Evolutionary conservation across 441 rosid species (phyloP).

Genomic region (Geranium incanum): DNA sequence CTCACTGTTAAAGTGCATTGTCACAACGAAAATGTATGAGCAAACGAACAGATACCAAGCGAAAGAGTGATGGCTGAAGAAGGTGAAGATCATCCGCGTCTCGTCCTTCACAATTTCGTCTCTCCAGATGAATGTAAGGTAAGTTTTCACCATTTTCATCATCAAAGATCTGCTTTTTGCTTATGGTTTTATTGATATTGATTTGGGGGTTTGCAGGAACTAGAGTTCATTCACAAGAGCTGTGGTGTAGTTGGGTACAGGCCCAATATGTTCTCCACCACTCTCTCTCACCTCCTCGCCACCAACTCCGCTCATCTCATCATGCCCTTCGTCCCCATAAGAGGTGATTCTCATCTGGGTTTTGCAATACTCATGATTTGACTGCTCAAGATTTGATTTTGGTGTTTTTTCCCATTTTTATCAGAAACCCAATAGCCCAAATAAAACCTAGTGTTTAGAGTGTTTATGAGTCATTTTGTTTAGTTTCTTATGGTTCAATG

Average conservation of each 20-base stretch:
- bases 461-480: not conserved
- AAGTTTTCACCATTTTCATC: no score
- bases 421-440: not conserved
- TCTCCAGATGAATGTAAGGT: slow-evolving; percentile 38
- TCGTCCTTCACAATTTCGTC: slow-evolving; percentile 23
- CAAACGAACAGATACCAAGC: no score
- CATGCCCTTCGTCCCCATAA: slow-evolving; percentile 60
- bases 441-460: not conserved
- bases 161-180: not conserved
- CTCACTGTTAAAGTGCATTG: no score
- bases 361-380: not conserved
- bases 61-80: not conserved
- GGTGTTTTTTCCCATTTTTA: not conserved
- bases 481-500: not conserved
- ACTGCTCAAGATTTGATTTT: slow-evolving; percentile 1
- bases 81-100: not conserved
- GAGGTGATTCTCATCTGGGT: slow-evolving; percentile 35
- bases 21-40: no score
- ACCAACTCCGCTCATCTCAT: slow-evolving; percentile 59
- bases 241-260: slow-evolving; percentile 70
- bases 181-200: not conserved
- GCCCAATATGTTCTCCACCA: slow-evolving; percentile 77
- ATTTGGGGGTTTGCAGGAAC: slow-evolving; percentile 35
- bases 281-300: slow-evolving; percentile 85
- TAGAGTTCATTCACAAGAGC: slow-evolving; percentile 80